A percentile compares a stretch with the other conserved stretches of the same genome.
These are phyloP conservation scores for Wickerhamiella pararugosa DNA, from an alignment of 1,139 yeast species.

Conservation along the genomic window DNA sequence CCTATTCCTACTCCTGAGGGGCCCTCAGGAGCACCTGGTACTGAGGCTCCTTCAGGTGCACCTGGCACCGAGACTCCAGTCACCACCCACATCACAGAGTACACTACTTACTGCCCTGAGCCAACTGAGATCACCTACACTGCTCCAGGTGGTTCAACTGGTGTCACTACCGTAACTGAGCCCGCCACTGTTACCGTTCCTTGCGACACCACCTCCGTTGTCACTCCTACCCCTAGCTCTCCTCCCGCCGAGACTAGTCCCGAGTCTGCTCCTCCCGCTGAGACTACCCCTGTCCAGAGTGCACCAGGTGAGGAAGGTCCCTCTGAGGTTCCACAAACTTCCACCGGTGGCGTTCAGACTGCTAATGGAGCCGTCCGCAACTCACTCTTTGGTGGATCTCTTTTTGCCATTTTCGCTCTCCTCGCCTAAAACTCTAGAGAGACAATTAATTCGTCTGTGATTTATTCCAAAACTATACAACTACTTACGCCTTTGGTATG, in stretches of 20 bases:
- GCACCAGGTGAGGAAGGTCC: no score
- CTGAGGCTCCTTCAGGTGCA: constrained; percentile 23
- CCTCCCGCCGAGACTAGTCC: constrained; percentile 22
- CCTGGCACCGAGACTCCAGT: constrained; percentile 2
- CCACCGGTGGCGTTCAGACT: no score
- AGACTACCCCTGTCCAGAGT: constrained; percentile 11
- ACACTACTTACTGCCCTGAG: constrained; percentile 32
- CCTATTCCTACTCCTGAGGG: constrained; percentile 16
- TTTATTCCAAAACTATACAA: no score
- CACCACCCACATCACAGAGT: constrained; percentile 22
- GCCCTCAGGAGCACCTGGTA: constrained; percentile 17
- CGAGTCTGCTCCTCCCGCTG: constrained; percentile 23
- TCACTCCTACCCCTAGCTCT: constrained; percentile 14
- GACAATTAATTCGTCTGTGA: no score
- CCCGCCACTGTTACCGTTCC: constrained; percentile 32
- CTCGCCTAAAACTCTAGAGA: no score
- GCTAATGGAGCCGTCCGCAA: no score
- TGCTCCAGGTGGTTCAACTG: constrained; percentile 21
- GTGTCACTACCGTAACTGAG: constrained; percentile 27
- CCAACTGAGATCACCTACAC: constrained; percentile 31
- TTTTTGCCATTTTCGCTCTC: no score
- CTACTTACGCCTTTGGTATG: no score
- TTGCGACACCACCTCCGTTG: constrained; percentile 42
- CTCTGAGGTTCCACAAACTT: constrained; percentile 11
- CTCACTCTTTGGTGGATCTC: no score